Evolutionary conservation across 2,329 filamentous ascomycete species (phyloP), one percentile per base, ranked within the genome.

Genomic region (Pseudogymnoascus sp.): DNA sequence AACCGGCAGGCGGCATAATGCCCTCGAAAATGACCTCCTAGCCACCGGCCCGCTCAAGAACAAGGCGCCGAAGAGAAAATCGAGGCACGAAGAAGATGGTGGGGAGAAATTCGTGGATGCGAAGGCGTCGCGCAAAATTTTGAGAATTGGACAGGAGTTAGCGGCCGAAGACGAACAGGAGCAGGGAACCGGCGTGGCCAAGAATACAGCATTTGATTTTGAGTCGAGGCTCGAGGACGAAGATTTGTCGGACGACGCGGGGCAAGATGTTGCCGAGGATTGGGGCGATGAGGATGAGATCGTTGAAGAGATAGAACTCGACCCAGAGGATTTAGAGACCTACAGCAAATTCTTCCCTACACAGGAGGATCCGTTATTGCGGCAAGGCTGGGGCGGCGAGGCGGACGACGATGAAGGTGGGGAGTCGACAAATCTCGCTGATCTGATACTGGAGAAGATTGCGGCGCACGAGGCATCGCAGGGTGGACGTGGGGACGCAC

Each of bases 361-460:
- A 28, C 82, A 89, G 69, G 88, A 91, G 66, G 73, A 73, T 67
- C 65, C 68, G 14, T 67, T 73, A 23, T 38, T 73, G 42, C 68
- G 64, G 56, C 65, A 69, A 43, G 71, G 72, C 11, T 74, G 71
- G 71, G 71, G 68, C 31, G 74, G 76, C 3, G 76, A 75, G 60
- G 78, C 77, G 11, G 76, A 76, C 14, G 72, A 72, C 63, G 72
- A 77, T 31, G 77, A 80, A 37, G 78, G 79, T 42, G 80, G 80
- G 12, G 78, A 82, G 64, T 81, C 83, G 12, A 91, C 89, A 66
- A 96, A 97, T 74, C 80, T 99, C 63, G 92, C 95, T 14, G 93
- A 96, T 72, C 79, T 99, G 66, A 99, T 99, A 67, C 78, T 99
- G 64, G 88, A 93, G 72, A 96, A 96, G 77, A 99, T 99, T 72